These are phyloP conservation scores for Fomitopsis betulina DNA, from an alignment of 1,284 basidiomycete genomes.

Conservation along the genomic window DNA sequence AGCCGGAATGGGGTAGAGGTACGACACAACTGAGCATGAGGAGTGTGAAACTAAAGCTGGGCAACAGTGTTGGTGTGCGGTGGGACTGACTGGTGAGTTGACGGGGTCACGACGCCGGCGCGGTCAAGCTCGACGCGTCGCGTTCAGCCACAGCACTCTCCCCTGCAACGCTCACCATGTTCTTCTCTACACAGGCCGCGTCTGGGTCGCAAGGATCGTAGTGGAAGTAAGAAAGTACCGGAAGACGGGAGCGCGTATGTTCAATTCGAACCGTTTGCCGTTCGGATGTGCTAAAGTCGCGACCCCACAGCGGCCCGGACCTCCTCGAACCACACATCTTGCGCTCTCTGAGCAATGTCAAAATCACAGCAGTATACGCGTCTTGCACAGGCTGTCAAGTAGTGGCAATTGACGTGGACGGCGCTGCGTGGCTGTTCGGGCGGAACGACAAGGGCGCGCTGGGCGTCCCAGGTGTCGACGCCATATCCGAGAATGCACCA, in stretches of 20 bases:
- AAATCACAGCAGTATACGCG: slow-evolving; percentile 66
- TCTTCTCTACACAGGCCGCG: slow-evolving; percentile 42
- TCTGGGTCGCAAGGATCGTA: slow-evolving; percentile 61
- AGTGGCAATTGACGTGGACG: slow-evolving; percentile 70
- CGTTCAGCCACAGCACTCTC: slow-evolving; percentile 6
- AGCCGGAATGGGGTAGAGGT: slow-evolving; percentile 26
- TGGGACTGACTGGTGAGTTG: slow-evolving; percentile 75
- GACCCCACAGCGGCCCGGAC: slow-evolving; percentile 50
- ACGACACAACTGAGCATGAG: not conserved
- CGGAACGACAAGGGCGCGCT: slow-evolving; percentile 64
- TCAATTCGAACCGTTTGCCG: not conserved
- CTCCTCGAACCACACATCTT: slow-evolving; percentile 84
- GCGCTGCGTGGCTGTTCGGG: slow-evolving; percentile 84
- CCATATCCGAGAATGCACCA: slow-evolving; percentile 70
- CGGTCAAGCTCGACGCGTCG: slow-evolving; percentile 7
- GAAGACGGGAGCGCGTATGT: slow-evolving; percentile 29
- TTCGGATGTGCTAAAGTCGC: slow-evolving; percentile 1
- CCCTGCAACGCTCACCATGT: slow-evolving; percentile 10
- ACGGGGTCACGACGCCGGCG: slow-evolving; percentile 10
- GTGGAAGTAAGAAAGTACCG: slow-evolving; percentile 41
- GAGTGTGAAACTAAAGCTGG: not conserved
- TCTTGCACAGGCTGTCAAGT: slow-evolving; percentile 73
- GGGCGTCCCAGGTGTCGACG: slow-evolving; percentile 49
- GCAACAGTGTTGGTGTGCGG: slow-evolving; percentile 75
- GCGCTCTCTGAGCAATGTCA: slow-evolving; percentile 81